Base-by-base conservation (phyloP, 1,284 basidiomycete species). In the Microbotryum scabiosae region DNA sequence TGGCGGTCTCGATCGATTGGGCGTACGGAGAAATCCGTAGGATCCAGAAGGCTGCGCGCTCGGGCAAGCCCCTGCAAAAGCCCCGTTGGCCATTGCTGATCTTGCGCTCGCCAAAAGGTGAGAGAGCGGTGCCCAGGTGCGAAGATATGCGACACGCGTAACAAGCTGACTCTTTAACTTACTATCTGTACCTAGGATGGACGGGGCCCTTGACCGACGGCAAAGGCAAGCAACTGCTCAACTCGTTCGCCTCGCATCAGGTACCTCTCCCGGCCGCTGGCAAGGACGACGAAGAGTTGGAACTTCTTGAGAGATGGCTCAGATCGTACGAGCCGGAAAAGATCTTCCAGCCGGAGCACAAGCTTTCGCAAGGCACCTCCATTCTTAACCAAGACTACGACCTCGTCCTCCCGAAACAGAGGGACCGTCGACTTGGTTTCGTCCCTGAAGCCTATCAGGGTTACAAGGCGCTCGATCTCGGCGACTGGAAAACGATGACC, bases 1-100 rank as follows among this genome's bases (percentile, higher is more conserved):
- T 93, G 70, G 88, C 88, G 3, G 84, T 82, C 0, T 84, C 86
- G 16, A 80, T 93, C 76, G 84, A 87, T 60, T 92, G 88, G 88
- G 73, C 73, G 12, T 70, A 69, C 57, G 46, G 45, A 41, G 72
- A 74, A 60, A 75, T 75, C 45, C 65, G 73, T 68, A 82, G 80
- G 68, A 91, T 92, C 56, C 90, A 94, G 74, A 73, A 74, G 0
- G 86, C 86, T 2, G 90, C 90, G 8, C 82, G 89, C 46, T 77
- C 76, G 12, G 87, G 86, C 1, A 81, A 84, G 12, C 84, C 88
- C 7, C 84, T 89, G 64, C 77, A 83, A 49, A 91, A 91, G 76
- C 88, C 90, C 20, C 81, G 87, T 51, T 92, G 87, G 87, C 90
- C 90, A 5, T 36, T 50, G 41, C 81, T 92, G 71, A 78, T 92